phyloP scores from a whole-genome alignment of 345 rosid genomes.

The Draba incana region DNA sequence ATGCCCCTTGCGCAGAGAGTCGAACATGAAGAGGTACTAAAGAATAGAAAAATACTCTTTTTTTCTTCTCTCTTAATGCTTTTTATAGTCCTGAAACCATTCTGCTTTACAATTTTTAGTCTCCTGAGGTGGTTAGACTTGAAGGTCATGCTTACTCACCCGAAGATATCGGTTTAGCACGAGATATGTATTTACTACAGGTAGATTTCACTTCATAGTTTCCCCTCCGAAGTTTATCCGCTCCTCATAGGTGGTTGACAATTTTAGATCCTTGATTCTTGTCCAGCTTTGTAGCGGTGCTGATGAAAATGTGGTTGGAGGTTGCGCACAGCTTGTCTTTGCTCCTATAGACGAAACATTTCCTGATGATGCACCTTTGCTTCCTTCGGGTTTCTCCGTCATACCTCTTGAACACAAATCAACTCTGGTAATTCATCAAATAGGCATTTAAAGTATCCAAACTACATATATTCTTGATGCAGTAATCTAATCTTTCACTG shows the following conservation, averaged over 20 bases:
- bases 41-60: background rate
- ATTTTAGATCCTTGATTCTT: slow-evolving; percentile 15
- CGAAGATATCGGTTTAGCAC: slow-evolving; percentile 80
- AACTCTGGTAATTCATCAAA: slow-evolving; percentile 43
- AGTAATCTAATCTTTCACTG: slow-evolving; percentile 11
- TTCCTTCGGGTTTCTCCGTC: slow-evolving; percentile 93
- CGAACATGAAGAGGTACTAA: slow-evolving; percentile 88
- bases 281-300: slow-evolving; percentile 83
- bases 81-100: slow-evolving; percentile 4
- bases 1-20: slow-evolving; percentile 91
- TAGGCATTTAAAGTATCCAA: background rate
- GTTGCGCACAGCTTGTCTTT: slow-evolving; percentile 96
- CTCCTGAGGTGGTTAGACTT: slow-evolving; percentile 88
- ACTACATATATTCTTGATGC: slow-evolving; percentile 1
- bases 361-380: slow-evolving; percentile 94
- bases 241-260: slow-evolving; percentile 2
- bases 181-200: slow-evolving; percentile 95
- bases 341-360: slow-evolving; percentile 96
- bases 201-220: slow-evolving; percentile 36
- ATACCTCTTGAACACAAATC: slow-evolving; percentile 86
- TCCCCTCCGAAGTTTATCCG: background rate
- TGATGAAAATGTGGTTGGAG: slow-evolving; percentile 87
- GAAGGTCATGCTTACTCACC: slow-evolving; percentile 92
- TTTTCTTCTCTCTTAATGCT: background rate
- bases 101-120: slow-evolving; percentile 45